Base-by-base conservation (phyloP, 108 stramenopile genomes). In the Schizochytrium sp. region DNA sequence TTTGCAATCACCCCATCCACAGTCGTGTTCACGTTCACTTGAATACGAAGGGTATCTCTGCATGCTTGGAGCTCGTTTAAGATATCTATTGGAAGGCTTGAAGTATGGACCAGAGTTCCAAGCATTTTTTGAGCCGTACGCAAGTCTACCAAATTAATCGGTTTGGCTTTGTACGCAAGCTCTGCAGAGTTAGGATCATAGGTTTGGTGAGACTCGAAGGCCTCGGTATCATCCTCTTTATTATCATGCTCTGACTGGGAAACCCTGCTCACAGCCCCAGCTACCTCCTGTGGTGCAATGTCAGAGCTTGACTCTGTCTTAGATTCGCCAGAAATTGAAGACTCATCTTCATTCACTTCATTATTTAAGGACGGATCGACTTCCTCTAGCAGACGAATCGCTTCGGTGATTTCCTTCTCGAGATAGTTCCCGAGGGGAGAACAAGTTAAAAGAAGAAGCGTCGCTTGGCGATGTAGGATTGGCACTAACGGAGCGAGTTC, bases 401-500 rank as follows among this genome's bases (percentile, higher is more conserved):
- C 53, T 5, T 17, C 3, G 76, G 55, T 47, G 40, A 83, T 83
- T 8, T 83, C 76, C 45, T 2, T 49, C 50, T 10, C 0, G 47
- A 83, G 64, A 15, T 44, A 69, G 28, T 69, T 44, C 5, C 64
- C 64, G 10, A 69, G 64, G 19, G 64, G 44, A 44, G 64, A 7
- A 8, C 40, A 38, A 15, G 64, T 69, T 38, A 44, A 38, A 38
- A 44, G 64, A 38, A 69, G 15, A 44, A 69, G 64, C 12, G 10
- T 15, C 44, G 64, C 64, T 44, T 69, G 64, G 28, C 64, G 64
- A 42, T 83, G 53, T 5, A 83, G 53, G 10, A 55, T 40, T 17
- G 15, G 76, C 15, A 83, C 76, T 5, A 83, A 53, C 0, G 76
- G 76, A 10, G 45, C 76, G 53, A 83, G 76, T 7, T 83, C 76